Conservation (phyloP, 495 filamentous ascomycete genomes). For the Aspergillus sclerotioniger region DNA sequence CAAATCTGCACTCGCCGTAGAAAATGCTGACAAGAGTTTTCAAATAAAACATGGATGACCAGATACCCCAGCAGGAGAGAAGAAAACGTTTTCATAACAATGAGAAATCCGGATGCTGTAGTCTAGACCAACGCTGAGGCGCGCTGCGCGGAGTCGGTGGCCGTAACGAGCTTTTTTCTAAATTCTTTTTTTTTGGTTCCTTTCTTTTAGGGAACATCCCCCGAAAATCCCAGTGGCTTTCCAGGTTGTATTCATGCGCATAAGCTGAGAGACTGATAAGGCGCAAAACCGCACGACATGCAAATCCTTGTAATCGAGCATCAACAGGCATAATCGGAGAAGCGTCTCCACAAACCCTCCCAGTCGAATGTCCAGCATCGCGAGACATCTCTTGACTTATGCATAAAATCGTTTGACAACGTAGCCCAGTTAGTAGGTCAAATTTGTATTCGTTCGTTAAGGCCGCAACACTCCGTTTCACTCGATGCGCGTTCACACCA, state of each 20-base stretch:
- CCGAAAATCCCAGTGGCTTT: conserved; percentile 8
- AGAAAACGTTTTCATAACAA: conserved; percentile 25
- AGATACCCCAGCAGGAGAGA: conserved; percentile 17
- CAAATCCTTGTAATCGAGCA: conserved; percentile 1
- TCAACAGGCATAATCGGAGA: neutral
- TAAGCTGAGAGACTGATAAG: neutral
- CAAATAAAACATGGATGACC: conserved; percentile 26
- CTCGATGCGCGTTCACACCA: conserved; percentile 3
- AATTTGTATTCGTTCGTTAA: neutral
- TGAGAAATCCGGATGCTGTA: conserved; percentile 9
- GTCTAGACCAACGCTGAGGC: conserved; percentile 5
- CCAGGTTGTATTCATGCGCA: neutral
- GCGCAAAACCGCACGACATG: neutral
- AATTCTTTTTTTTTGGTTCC: neutral
- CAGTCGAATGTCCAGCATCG: neutral
- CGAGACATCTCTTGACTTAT: neutral
- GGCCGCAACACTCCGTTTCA: neutral
- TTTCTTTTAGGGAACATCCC: neutral
- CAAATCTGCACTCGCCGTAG: conserved; percentile 32
- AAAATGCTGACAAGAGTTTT: conserved; percentile 34
- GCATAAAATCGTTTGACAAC: conserved; percentile 5
- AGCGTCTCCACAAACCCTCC: neutral
- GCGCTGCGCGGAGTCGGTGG: conserved; percentile 2
- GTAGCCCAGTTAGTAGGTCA: neutral
- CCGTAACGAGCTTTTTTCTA: conserved; percentile 1